These are phyloP conservation scores for Dichomitus squalens DNA, from an alignment of 1,284 basidiomycete genomes.

Conservation along the genomic window DNA sequence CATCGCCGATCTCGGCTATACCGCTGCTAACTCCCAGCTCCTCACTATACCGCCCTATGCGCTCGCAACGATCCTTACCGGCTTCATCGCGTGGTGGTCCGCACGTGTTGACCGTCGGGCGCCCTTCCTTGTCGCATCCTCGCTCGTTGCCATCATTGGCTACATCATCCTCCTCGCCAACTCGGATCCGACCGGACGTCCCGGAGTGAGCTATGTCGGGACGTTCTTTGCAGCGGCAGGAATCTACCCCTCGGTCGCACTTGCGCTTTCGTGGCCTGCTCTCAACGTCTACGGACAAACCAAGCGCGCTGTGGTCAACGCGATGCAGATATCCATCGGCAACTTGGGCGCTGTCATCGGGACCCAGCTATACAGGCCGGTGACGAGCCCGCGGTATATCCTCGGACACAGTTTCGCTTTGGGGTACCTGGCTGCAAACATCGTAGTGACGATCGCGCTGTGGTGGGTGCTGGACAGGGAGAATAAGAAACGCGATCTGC, in stretches of 20 bases:
- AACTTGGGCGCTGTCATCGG: constrained; percentile 68
- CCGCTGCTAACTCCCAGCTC: background rate
- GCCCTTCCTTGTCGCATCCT: constrained; percentile 59
- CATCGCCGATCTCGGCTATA: constrained; percentile 20
- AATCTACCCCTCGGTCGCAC: constrained; percentile 43
- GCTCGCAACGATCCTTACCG: constrained; percentile 52
- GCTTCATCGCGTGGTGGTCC: constrained; percentile 28
- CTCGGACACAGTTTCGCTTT: constrained; percentile 63
- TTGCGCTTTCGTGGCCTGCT: constrained; percentile 61
- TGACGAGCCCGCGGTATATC: constrained; percentile 51
- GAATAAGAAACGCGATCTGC: constrained; percentile 51
- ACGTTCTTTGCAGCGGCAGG: constrained; percentile 31
- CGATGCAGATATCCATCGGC: constrained; percentile 70
- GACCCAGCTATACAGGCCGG: constrained; percentile 55
- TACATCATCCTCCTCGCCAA: constrained; percentile 63
- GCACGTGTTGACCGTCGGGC: constrained; percentile 41
- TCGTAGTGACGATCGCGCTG: constrained; percentile 47
- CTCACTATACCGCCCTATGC: constrained; percentile 35
- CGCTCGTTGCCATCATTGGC: constrained; percentile 57
- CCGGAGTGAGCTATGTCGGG: constrained; percentile 12
- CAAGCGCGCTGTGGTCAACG: constrained; percentile 65
- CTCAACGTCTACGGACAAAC: constrained; percentile 76
- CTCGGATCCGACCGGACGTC: constrained; percentile 30
- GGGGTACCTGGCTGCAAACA: constrained; percentile 57
- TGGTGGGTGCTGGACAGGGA: constrained; percentile 54